Evolutionary conservation across 495 filamentous ascomycete species (phyloP).

Genomic region (Neurospora tetrasperma): DNA sequence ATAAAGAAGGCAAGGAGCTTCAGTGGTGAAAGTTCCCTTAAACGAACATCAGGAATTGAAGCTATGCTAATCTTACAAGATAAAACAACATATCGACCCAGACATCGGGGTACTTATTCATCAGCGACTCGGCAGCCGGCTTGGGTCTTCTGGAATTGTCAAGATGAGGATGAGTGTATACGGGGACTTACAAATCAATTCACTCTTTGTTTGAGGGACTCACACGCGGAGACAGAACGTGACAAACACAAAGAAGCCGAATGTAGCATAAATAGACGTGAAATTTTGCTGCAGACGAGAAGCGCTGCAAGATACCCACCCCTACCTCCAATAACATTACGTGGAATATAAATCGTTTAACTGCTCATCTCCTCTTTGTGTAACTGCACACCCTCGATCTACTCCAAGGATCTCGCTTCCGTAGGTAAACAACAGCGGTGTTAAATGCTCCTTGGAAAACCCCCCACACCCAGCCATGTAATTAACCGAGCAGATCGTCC

Average conservation of each 20-base stretch:
- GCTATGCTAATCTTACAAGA: not conserved
- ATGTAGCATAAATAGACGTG: not conserved
- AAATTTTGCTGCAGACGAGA: not conserved
- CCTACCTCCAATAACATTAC: not conserved
- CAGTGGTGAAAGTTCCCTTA: not conserved
- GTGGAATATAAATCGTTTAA: not conserved
- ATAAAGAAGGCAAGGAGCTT: not conserved
- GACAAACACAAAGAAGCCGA: not conserved
- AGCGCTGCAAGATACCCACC: not conserved
- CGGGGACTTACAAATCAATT: not conserved
- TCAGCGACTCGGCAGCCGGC: not conserved
- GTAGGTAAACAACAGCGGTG: not conserved
- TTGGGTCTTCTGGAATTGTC: not conserved
- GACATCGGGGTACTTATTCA: not conserved
- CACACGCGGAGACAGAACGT: not conserved
- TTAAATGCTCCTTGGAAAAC: not conserved
- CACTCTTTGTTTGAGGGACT: not conserved
- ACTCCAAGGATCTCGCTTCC: not conserved
- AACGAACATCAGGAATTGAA: not conserved
- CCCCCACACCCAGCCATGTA: not conserved
- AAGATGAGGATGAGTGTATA: not conserved
- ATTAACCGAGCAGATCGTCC: conserved; percentile 36
- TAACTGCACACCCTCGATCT: not conserved
- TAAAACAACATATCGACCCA: not conserved
- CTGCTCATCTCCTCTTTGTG: not conserved